Evolutionary conservation across 2,329 filamentous ascomycete species (phyloP), one percentile per base, ranked within the genome.

Genomic region (Exophiala dermatitidis): DNA sequence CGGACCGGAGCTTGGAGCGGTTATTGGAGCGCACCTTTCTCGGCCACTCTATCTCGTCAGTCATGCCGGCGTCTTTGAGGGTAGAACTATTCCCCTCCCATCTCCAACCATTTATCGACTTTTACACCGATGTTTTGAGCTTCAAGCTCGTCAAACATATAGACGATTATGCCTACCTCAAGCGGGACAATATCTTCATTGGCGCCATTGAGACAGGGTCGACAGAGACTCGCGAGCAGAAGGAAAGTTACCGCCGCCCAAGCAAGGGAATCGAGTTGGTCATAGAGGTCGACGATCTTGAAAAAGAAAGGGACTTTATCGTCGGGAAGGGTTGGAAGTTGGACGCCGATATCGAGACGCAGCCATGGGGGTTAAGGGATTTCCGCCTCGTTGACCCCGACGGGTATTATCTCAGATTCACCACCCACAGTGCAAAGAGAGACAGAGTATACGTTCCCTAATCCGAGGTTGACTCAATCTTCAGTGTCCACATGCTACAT

Each of bases 251-350:
- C 48, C 44, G 54, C 12, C 44, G 44, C 5, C 52, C 53, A 3
- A 50, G 12, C 2, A 52, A 57, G 38, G 52, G 50, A 28, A 26
- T 61, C n/a, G 57, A 61, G 29, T 52, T 58, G n/a, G 52, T 60
- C 45, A 43, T 58, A 26, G 55, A 58, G 28, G 50, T 61, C 7
- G 57, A 60, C 36, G 54, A 60, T 33, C 36, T 61, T 47, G 40
- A 56, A 29, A 36, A 34, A 12, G 55, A 60, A 28, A 46, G 55
- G 34, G 50, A 60, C 29, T 42, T 48, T 19, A 51, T 60, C 33
- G 48, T 54, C 7, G 45, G 37, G 9, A 50, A 54, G 36, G 54
- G 54, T 1, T 52, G 46, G 47, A 45, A 48, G 34, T 34, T 60
- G 32, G 50, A 54, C 30, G 48, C 37, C 5, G 54, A 58, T 28